Evolutionary conservation across 2,329 filamentous ascomycete species (phyloP).

Genomic region (Xylariales sp.): DNA sequence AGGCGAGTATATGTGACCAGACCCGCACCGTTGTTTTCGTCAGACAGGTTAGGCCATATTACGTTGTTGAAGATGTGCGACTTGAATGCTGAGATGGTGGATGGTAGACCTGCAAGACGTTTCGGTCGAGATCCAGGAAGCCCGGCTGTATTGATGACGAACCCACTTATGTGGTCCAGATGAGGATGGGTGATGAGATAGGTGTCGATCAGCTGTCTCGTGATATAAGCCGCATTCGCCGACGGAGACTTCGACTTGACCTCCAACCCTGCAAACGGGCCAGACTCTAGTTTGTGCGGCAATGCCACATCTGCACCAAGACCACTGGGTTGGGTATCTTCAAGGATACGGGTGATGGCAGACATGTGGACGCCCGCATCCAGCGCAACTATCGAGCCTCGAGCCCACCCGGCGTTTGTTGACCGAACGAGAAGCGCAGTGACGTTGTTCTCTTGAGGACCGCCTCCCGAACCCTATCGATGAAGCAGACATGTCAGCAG

Average conservation of each 20-base stretch:
- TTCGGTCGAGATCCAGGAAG: constrained; percentile 79
- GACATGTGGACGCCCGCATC: constrained; percentile 89
- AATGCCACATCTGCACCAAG: constrained; percentile 33
- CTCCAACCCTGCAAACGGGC: constrained; percentile 76
- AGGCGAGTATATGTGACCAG: constrained; percentile 86
- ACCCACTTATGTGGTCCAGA: constrained; percentile 86
- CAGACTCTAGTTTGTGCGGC: constrained; percentile 54
- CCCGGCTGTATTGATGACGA: constrained; percentile 89
- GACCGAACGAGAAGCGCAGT: constrained; percentile 88
- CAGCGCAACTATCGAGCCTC: constrained; percentile 81
- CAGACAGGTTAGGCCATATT: constrained; percentile 95
- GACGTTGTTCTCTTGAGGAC: constrained; percentile 83
- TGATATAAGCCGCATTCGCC: constrained; percentile 78
- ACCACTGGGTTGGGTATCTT: constrained; percentile 41
- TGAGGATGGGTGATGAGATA: constrained; percentile 97
- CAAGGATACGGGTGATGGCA: constrained; percentile 75
- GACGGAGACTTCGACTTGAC: constrained; percentile 61
- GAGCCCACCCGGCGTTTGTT: constrained; percentile 70
- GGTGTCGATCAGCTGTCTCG: constrained; percentile 74
- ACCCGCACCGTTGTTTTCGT: constrained; percentile 92
- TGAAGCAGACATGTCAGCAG: too few species aligned
- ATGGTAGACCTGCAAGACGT: constrained; percentile 76
- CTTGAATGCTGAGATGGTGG: constrained; percentile 89
- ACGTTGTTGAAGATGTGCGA: constrained; percentile 95
- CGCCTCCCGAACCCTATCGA: constrained; percentile 84